Evolutionary conservation across 1,284 basidiomycete genomes (phyloP).

Genomic region (Ceratobasidium sp.): DNA sequence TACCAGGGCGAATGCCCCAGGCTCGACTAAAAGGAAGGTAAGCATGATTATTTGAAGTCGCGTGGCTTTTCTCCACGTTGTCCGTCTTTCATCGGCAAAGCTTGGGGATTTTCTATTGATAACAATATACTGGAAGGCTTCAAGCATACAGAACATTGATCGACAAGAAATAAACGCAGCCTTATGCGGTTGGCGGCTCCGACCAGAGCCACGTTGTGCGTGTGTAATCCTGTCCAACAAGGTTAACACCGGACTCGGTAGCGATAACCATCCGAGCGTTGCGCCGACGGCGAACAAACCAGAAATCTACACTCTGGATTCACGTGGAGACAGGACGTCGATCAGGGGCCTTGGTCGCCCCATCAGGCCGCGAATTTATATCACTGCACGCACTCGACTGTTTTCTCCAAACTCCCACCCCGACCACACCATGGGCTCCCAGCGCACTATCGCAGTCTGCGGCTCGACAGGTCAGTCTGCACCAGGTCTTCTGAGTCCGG

Average conservation of each 20-base stretch:
- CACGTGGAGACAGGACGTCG: conserved; percentile 29
- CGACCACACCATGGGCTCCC: conserved; percentile 19
- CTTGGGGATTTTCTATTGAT: too few species aligned
- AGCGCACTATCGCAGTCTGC: conserved; percentile 44
- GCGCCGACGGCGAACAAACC: conserved; percentile 10
- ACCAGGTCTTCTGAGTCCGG: background rate
- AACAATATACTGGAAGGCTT: too few species aligned
- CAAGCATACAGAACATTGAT: too few species aligned
- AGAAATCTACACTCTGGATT: conserved; percentile 17
- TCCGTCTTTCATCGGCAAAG: too few species aligned
- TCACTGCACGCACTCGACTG: background rate
- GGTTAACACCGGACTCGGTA: background rate
- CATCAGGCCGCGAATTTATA: conserved; percentile 27
- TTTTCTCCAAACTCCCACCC: background rate
- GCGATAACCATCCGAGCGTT: background rate
- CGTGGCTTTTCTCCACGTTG: too few species aligned
- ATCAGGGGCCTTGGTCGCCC: conserved; percentile 13
- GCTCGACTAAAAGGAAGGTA: too few species aligned
- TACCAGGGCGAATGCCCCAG: too few species aligned
- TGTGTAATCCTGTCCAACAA: background rate
- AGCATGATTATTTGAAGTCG: too few species aligned
- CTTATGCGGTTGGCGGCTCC: too few species aligned
- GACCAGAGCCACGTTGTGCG: too few species aligned
- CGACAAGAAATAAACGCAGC: too few species aligned
- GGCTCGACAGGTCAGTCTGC: conserved; percentile 43